Conservation (phyloP, 805 yeast genomes). For the Helenozyma baotianmanensis region DNA sequence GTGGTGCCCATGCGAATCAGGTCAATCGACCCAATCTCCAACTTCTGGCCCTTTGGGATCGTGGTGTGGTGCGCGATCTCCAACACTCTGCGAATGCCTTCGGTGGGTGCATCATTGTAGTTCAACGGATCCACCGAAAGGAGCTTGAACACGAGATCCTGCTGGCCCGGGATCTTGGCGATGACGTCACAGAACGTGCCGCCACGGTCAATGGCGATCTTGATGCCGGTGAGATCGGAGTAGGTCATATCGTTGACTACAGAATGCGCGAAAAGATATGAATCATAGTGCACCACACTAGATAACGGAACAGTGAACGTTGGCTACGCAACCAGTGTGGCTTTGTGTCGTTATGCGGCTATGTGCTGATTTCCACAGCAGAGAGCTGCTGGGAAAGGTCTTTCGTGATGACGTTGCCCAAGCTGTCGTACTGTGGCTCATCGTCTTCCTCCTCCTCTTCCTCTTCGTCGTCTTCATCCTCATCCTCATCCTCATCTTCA, state of each 20-base stretch:
- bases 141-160: slow-evolving; percentile 15
- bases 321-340: too few relatives aligned
- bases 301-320: too few relatives aligned
- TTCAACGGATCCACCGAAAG: slow-evolving; percentile 17
- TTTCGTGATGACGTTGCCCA: slow-evolving; percentile 18
- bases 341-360: too few relatives aligned
- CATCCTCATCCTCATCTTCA: slow-evolving; percentile 8
- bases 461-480: slow-evolving; percentile 12
- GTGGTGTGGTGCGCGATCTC: slow-evolving; percentile 8
- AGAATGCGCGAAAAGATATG: too few relatives aligned
- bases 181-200: slow-evolving; percentile 85
- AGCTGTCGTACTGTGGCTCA: slow-evolving; percentile 15
- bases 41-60: slow-evolving; percentile 15
- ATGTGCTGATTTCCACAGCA: background rate
- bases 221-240: slow-evolving; percentile 13
- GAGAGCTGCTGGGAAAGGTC: background rate
- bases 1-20: slow-evolving; percentile 27
- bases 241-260: background rate
- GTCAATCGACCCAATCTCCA: slow-evolving; percentile 14
- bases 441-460: slow-evolving; percentile 17
- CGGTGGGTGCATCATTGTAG: slow-evolving; percentile 16
- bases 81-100: slow-evolving; percentile 14
- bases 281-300: too few relatives aligned
- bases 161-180: slow-evolving; percentile 42
- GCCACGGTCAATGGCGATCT: slow-evolving; percentile 48